These are phyloP conservation scores for Quercus bicolor DNA, from an alignment of 306 rosid species.

Conservation along the genomic window DNA sequence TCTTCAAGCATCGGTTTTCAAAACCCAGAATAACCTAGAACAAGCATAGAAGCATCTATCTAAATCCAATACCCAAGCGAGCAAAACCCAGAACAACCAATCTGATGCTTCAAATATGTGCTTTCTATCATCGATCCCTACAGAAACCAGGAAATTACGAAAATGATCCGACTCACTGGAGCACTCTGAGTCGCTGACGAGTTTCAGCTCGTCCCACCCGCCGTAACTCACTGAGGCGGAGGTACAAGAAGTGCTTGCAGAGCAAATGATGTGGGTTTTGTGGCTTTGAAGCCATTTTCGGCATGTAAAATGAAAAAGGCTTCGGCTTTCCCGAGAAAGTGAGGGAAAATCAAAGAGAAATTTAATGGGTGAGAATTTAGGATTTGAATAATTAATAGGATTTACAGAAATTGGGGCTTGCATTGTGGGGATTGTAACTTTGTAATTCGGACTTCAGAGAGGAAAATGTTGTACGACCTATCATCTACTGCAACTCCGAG, in stretches of 20 bases:
- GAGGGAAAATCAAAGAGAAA: slow-evolving; percentile 33
- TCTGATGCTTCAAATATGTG: slow-evolving; percentile 28
- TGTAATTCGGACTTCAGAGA: not conserved
- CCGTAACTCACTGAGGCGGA: slow-evolving; percentile 46
- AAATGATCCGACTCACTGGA: slow-evolving; percentile 55
- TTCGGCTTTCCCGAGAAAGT: slow-evolving; percentile 18
- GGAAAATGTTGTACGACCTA: not conserved
- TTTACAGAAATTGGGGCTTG: slow-evolving; percentile 35
- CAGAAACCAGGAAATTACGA: slow-evolving; percentile 56
- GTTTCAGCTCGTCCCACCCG: slow-evolving; percentile 78
- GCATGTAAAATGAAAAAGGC: slow-evolving; percentile 16
- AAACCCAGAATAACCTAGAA: no score
- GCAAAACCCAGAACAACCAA: no score
- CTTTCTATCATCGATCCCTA: slow-evolving; percentile 64
- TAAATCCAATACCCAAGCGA: no score
- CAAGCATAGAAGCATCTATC: no score
- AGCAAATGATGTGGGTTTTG: slow-evolving; percentile 23
- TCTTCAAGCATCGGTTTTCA: no score
- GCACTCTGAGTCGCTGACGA: slow-evolving; percentile 21
- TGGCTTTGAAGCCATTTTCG: slow-evolving; percentile 33
- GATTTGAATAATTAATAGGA: slow-evolving; percentile 25
- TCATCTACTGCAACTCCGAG: not conserved
- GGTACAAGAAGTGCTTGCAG: slow-evolving; percentile 34
- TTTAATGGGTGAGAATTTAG: slow-evolving; percentile 23
- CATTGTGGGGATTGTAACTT: slow-evolving; percentile 26